Evolutionary conservation across 768 basidiomycete genomes (phyloP).

Genomic region (Trametes sanguinea): DNA sequence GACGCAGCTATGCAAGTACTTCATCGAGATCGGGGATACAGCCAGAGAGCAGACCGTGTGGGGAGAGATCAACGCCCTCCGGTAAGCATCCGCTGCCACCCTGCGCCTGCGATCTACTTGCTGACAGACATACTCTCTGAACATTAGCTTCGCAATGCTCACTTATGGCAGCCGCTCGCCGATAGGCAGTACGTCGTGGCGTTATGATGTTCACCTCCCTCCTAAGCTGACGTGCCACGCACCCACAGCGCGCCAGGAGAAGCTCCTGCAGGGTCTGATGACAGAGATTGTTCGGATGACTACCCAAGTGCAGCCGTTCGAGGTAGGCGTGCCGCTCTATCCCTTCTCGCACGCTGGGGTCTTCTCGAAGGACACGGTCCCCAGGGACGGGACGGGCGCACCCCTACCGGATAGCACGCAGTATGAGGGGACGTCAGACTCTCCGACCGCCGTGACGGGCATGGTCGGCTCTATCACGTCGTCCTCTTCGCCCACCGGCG

Average conservation of each 20-base stretch:
- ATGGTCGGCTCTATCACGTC: conserved; percentile 9
- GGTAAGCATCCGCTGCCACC: conserved; percentile 44
- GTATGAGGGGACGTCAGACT: conserved; percentile 19
- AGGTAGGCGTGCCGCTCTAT: conserved; percentile 79
- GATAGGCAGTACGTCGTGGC: conserved; percentile 67
- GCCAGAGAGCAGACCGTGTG: conserved; percentile 76
- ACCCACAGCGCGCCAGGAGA: conserved; percentile 74
- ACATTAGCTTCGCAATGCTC: conserved; percentile 75
- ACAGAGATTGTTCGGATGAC: conserved; percentile 83
- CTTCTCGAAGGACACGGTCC: conserved; percentile 28
- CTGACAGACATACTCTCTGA: background rate
- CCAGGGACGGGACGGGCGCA: conserved; percentile 23
- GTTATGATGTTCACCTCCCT: background rate
- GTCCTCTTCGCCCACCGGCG: conserved; percentile 4
- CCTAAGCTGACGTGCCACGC: background rate
- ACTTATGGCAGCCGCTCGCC: conserved; percentile 78
- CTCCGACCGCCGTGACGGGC: conserved; percentile 17
- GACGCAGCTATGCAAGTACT: conserved; percentile 83
- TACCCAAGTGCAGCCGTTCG: conserved; percentile 74
- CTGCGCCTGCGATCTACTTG: background rate
- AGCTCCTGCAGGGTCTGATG: conserved; percentile 81
- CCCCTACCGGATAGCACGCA: conserved; percentile 29
- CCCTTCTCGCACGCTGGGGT: conserved; percentile 58
- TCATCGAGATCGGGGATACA: conserved; percentile 78
- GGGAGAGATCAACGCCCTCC: conserved; percentile 84